A percentile compares a stretch with the other conserved stretches of the same genome.
Evolutionary conservation across 805 yeast species (phyloP).

Genomic region (Candida coquimbonensis): DNA sequence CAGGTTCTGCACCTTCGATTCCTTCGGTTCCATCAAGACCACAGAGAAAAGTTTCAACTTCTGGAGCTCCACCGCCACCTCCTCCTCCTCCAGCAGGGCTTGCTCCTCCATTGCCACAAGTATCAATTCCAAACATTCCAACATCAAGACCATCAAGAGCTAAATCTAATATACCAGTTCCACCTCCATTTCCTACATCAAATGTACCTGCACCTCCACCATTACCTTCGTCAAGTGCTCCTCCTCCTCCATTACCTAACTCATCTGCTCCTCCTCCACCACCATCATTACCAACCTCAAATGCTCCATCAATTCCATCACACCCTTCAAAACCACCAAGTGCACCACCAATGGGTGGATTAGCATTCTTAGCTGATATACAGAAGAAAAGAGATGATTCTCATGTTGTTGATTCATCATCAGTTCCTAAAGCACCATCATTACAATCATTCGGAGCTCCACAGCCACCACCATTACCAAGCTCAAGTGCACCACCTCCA

Average conservation of each 20-base stretch:
- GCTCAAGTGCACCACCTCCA: conserved; percentile 10
- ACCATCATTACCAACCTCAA: background rate
- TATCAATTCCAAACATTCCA: conserved; percentile 11
- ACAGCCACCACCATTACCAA: background rate
- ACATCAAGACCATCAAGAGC: background rate
- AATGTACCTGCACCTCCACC: conserved; percentile 22
- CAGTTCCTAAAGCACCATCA: conserved; percentile 13
- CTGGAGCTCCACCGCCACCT: conserved; percentile 6
- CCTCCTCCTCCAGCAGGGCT: conserved; percentile 13
- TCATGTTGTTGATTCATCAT: conserved; percentile 35
- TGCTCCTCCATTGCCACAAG: conserved; percentile 17
- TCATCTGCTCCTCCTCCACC: conserved; percentile 14
- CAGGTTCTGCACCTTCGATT: conserved; percentile 14
- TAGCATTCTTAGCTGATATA: conserved; percentile 55
- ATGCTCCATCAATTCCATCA: conserved; percentile 15
- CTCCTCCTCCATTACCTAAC: conserved; percentile 9
- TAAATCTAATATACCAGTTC: conserved; percentile 7
- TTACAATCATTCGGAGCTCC: conserved; percentile 16
- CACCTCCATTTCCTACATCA: conserved; percentile 10
- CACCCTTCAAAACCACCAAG: background rate
- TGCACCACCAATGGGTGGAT: conserved; percentile 14
- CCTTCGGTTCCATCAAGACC: conserved; percentile 24
- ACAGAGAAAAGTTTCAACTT: conserved; percentile 9
- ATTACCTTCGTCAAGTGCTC: conserved; percentile 8
- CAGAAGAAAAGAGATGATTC: conserved; percentile 47